These are phyloP conservation scores for Suillus sp. DNA, from an alignment of 768 basidiomycete genomes.

Conservation along the genomic window DNA sequence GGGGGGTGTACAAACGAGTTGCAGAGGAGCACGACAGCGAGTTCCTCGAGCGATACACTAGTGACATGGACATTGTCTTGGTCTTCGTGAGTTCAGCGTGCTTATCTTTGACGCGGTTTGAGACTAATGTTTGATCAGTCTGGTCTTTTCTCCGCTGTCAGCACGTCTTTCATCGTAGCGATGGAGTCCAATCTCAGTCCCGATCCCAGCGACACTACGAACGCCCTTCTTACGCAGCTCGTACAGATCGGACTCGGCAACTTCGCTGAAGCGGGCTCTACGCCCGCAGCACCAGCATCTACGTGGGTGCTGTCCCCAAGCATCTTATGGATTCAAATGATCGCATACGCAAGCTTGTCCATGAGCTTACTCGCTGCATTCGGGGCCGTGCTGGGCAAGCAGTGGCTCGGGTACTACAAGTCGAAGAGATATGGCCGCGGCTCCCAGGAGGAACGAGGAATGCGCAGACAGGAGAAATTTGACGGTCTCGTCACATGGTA, in stretches of 20 bases:
- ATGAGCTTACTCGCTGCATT: slow-evolving; percentile 17
- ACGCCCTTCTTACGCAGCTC: slow-evolving; percentile 15
- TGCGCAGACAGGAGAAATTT: slow-evolving; percentile 13
- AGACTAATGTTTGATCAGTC: slow-evolving; percentile 10
- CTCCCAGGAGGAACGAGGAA: slow-evolving; percentile 15
- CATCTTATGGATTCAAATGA: not conserved
- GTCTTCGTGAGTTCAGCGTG: slow-evolving; percentile 21
- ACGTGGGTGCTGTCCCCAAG: not conserved
- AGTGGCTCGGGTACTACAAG: slow-evolving; percentile 17
- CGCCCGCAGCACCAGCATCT: not conserved
- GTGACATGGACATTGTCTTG: slow-evolving; percentile 23
- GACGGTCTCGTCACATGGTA: slow-evolving; percentile 18
- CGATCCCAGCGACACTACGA: slow-evolving; percentile 17
- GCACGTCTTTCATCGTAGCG: slow-evolving; percentile 15
- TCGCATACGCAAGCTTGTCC: slow-evolving; percentile 18
- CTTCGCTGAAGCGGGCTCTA: slow-evolving; percentile 10
- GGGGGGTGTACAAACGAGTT: slow-evolving; percentile 17
- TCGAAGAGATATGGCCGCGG: slow-evolving; percentile 6
- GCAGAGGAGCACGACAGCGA: slow-evolving; percentile 20
- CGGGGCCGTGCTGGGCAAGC: slow-evolving; percentile 21
- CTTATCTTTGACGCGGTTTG: not conserved
- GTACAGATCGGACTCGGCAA: slow-evolving; percentile 9
- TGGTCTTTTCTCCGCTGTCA: slow-evolving; percentile 20
- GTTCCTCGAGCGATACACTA: slow-evolving; percentile 19
- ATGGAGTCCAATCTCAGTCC: slow-evolving; percentile 15